phyloP scores from a whole-genome alignment of 2,329 filamentous ascomycete species.

The Corynespora cassiicola region DNA sequence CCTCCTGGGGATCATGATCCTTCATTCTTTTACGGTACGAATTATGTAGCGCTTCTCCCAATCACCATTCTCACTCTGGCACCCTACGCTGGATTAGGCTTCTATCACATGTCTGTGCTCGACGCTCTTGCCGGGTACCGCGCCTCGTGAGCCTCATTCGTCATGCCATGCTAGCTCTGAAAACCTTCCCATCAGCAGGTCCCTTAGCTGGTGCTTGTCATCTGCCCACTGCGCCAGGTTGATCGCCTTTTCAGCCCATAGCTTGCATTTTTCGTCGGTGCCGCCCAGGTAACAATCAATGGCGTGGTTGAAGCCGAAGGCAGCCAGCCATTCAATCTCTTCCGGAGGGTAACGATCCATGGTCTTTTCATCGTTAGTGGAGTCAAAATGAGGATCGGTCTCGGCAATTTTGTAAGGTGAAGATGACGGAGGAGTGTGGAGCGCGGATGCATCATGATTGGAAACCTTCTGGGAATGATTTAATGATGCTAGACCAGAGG shows the following conservation, averaged over 20 bases:
- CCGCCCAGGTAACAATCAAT: conserved; percentile 67
- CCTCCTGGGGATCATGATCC: no score
- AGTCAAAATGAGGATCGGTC: conserved; percentile 5
- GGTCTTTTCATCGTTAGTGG: conserved; percentile 39
- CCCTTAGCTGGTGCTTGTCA: conserved; percentile 52
- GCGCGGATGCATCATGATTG: conserved; percentile 1
- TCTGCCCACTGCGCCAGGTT: conserved; percentile 64
- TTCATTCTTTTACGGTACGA: no score
- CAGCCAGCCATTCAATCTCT: conserved; percentile 80
- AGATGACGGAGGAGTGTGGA: conserved; percentile 22
- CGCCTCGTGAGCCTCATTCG: no score
- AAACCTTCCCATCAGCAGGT: conserved; percentile 52
- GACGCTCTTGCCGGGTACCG: no score
- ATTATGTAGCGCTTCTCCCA: no score
- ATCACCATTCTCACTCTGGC: no score
- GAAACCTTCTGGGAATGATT: conserved; percentile 8
- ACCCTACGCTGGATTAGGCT: no score
- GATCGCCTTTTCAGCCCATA: conserved; percentile 70
- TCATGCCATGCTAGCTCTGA: conserved; percentile 56
- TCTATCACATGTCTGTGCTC: no score
- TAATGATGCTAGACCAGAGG: no score
- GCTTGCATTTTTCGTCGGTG: conserved; percentile 61
- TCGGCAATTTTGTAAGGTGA: conserved; percentile 13
- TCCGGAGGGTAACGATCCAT: conserved; percentile 64
- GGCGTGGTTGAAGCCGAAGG: conserved; percentile 65